phyloP scores from a whole-genome alignment of 352 stramenopile genomes.

The Phytophthora palmivora region DNA sequence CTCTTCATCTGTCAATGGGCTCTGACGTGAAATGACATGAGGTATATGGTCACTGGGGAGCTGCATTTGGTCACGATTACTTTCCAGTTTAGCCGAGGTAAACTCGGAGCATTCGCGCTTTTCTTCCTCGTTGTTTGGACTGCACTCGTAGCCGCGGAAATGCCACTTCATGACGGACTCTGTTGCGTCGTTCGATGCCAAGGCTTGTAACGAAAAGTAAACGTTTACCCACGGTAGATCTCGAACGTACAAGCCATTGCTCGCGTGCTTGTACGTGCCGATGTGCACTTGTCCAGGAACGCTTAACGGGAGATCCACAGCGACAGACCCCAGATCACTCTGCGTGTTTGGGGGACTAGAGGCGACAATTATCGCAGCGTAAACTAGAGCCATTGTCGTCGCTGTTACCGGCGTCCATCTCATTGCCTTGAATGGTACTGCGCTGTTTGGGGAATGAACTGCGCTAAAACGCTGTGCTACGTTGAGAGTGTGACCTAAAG shows the following conservation, averaged over 20 bases:
- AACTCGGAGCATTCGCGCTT: constrained; percentile 38
- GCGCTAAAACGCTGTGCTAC: neutral
- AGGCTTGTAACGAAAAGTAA: constrained; percentile 47
- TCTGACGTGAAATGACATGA: constrained; percentile 24
- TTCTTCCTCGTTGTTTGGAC: neutral
- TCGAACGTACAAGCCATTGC: constrained; percentile 36
- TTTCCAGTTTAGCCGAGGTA: constrained; percentile 36
- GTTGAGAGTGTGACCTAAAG: neutral
- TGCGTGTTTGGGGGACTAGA: neutral
- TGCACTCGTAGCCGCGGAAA: constrained; percentile 57
- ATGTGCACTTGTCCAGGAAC: constrained; percentile 43
- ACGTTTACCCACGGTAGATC: constrained; percentile 31
- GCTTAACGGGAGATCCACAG: constrained; percentile 37
- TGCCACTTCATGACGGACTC: constrained; percentile 28
- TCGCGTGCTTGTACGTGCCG: constrained; percentile 36
- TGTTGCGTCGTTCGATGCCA: constrained; percentile 1
- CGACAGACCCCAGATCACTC: constrained; percentile 9
- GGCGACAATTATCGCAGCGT: neutral
- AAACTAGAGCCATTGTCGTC: neutral
- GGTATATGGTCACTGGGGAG: neutral
- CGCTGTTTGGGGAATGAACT: constrained; percentile 22
- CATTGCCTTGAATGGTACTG: neutral
- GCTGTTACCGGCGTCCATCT: constrained; percentile 9
- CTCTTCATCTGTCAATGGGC: neutral
- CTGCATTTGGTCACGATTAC: constrained; percentile 13